Evolutionary conservation across 1,284 basidiomycete genomes (phyloP).

Genomic region (Austroboletus sp.): DNA sequence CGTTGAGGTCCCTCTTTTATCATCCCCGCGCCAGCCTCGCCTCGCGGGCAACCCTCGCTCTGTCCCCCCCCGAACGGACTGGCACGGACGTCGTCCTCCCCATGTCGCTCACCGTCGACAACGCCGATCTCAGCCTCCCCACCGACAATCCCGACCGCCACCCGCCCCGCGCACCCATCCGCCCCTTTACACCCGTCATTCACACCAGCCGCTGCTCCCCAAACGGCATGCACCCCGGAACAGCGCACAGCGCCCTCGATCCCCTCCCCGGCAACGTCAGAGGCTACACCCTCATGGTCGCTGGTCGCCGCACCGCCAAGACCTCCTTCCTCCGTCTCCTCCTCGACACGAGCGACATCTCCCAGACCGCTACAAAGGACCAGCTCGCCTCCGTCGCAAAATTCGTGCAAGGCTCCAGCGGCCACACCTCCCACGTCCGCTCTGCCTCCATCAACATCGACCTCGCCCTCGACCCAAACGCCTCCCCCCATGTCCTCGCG

Average conservation of each 20-base stretch:
- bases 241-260: constrained; percentile 24
- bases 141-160: constrained; percentile 16
- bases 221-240: constrained; percentile 29
- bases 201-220: constrained; percentile 16
- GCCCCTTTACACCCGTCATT: constrained; percentile 23
- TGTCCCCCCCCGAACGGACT: constrained; percentile 27
- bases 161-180: constrained; percentile 10
- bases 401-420: constrained; percentile 65
- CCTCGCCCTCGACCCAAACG: constrained; percentile 43
- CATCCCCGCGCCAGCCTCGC: constrained; percentile 36
- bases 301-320: constrained; percentile 69
- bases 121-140: constrained; percentile 20
- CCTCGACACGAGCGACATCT: constrained; percentile 64
- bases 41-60: constrained; percentile 36
- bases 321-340: constrained; percentile 72
- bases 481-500: constrained; percentile 42
- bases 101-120: constrained; percentile 33
- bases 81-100: constrained; percentile 12
- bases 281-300: constrained; percentile 67
- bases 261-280: constrained; percentile 16
- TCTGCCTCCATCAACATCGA: constrained; percentile 61
- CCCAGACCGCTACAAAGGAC: constrained; percentile 52
- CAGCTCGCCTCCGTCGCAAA: constrained; percentile 68
- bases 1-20: constrained; percentile 36
- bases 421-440: constrained; percentile 62